Percentiles rank a stretch among this genome's conserved stretches.
Evolutionary conservation across 495 filamentous ascomycete genomes (phyloP).

Genomic region (Penicillium riverlandense): DNA sequence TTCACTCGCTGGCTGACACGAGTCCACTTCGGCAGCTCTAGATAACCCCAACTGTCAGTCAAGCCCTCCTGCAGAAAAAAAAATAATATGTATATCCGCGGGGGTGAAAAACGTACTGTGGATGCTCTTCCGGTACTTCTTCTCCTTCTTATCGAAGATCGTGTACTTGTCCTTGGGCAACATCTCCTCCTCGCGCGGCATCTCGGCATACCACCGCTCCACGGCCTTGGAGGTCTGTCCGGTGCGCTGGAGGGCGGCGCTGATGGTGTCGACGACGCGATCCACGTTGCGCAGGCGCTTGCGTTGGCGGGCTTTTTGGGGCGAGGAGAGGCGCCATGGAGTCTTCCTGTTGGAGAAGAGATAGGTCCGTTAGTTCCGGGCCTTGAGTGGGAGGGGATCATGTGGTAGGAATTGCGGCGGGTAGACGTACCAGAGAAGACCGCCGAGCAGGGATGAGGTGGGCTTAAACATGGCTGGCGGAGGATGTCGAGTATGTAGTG

Average conservation of each 20-base stretch:
- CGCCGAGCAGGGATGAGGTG: conserved; percentile 66
- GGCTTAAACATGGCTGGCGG: conserved; percentile 55
- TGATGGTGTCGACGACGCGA: conserved; percentile 67
- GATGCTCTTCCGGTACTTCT: conserved; percentile 89
- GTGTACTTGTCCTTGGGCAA: conserved; percentile 95
- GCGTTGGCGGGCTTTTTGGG: conserved; percentile 86
- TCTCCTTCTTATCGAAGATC: conserved; percentile 93
- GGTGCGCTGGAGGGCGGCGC: conserved; percentile 64
- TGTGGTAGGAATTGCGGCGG: not conserved
- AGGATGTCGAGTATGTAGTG: not conserved
- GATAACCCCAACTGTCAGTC: not conserved
- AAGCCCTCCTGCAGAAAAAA: not conserved
- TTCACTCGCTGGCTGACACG: conserved; percentile 88
- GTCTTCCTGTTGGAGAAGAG: conserved; percentile 66
- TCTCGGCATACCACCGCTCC: conserved; percentile 84
- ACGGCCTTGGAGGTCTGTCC: conserved; percentile 63
- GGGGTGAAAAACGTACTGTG: conserved; percentile 63
- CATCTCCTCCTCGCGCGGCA: conserved; percentile 97
- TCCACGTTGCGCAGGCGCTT: conserved; percentile 82
- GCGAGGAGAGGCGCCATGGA: conserved; percentile 87
- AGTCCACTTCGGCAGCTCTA: conserved; percentile 94
- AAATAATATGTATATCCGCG: no score
- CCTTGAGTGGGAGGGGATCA: not conserved
- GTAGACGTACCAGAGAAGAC: conserved; percentile 69
- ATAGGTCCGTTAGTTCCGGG: conserved; percentile 7